These are phyloP conservation scores for Sarcomyxa edulis DNA, from an alignment of 768 basidiomycete genomes.

Conservation along the genomic window DNA sequence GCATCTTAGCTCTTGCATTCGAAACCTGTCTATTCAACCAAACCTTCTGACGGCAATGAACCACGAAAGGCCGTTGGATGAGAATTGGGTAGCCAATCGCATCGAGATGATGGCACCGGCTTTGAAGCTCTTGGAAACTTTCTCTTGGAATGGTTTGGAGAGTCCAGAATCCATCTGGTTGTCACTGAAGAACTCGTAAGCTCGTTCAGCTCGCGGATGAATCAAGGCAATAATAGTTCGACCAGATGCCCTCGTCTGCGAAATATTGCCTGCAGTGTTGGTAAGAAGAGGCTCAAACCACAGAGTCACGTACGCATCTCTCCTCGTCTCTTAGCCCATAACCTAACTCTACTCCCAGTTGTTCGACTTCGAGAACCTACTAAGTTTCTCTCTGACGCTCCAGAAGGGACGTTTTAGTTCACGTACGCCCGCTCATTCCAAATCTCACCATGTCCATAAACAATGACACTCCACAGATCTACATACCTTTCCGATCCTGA, in stretches of 20 bases:
- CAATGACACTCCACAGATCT: too few relatives aligned
- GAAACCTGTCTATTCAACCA: constrained; percentile 39
- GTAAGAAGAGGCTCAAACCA: constrained; percentile 9
- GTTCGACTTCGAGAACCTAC: constrained; percentile 37
- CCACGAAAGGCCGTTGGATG: constrained; percentile 29
- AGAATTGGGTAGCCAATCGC: constrained; percentile 33
- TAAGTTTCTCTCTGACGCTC: constrained; percentile 42
- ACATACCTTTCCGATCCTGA: too few relatives aligned
- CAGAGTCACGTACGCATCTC: constrained; percentile 5
- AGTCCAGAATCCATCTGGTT: constrained; percentile 39
- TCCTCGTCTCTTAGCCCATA: constrained; percentile 25
- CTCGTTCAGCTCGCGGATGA: constrained; percentile 6
- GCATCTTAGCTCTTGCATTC: constrained; percentile 33
- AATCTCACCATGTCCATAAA: too few relatives aligned
- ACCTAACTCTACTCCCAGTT: constrained; percentile 20
- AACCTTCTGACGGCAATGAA: constrained; percentile 49
- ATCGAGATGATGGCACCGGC: constrained; percentile 26
- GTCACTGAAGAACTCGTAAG: constrained; percentile 31
- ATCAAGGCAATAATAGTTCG: constrained; percentile 1
- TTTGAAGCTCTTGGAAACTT: constrained; percentile 30
- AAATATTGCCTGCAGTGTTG: constrained; percentile 41
- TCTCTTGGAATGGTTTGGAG: constrained; percentile 52
- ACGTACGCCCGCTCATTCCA: too few relatives aligned
- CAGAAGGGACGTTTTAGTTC: constrained; percentile 41
- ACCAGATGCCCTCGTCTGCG: constrained; percentile 36